Evolutionary conservation across 2,329 filamentous ascomycete species (phyloP).

Genomic region (Fusarium sp.): DNA sequence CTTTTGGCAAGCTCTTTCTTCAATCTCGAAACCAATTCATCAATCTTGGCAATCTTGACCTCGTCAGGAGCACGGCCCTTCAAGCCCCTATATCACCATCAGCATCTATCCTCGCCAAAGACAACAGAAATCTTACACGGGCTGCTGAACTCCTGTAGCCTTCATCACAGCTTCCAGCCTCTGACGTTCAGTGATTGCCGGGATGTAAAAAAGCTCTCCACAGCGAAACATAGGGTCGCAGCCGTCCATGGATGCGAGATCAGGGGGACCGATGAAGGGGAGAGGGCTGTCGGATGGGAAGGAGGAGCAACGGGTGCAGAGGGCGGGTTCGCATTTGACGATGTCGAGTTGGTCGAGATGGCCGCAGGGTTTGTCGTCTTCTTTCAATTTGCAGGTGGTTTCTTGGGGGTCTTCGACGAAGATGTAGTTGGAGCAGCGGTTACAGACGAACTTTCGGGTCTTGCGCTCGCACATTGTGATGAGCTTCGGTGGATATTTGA

Average conservation of each 20-base stretch:
- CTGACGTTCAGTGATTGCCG: accelerated
- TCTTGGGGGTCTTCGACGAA: neutral
- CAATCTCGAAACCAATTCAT: neutral
- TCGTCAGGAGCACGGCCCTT: neutral
- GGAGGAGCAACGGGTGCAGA: neutral
- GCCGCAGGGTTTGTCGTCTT: neutral
- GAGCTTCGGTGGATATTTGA: accelerated
- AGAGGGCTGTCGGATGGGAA: neutral
- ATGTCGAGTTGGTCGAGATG: neutral
- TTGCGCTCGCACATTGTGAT: neutral
- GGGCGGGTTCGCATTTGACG: neutral
- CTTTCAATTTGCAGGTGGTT: neutral
- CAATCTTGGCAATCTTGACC: neutral
- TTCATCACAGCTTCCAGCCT: neutral
- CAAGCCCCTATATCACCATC: neutral
- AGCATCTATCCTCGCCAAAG: accelerated
- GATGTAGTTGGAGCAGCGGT: neutral
- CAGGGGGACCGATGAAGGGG: neutral
- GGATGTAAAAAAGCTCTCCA: neutral
- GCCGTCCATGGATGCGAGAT: neutral
- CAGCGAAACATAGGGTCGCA: neutral
- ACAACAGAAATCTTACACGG: neutral
- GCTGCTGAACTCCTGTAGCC: neutral
- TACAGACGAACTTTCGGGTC: neutral
- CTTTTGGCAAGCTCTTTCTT: neutral